Evolutionary conservation across 2,329 filamentous ascomycete species (phyloP), one percentile per base, ranked within the genome.

Genomic region (Sarocladiaceae sp.): DNA sequence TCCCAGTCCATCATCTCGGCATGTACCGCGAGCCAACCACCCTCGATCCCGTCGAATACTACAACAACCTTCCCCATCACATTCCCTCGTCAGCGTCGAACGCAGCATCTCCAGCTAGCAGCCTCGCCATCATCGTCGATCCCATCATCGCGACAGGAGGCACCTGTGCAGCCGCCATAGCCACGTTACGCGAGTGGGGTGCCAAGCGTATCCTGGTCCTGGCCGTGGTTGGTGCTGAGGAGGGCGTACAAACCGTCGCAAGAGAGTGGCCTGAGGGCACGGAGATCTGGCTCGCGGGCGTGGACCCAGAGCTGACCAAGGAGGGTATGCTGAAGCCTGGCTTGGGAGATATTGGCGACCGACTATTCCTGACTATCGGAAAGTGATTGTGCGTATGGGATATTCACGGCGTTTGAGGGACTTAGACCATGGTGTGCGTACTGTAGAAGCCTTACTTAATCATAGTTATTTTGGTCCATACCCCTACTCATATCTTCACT

Each of bases 141-240:
- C 94, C 93, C 3, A 83, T 97, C 60, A 95, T 97, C 64, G 94
- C 93, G 1, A 97, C 94, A 0, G 93, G 93, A 33, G 90, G 90
- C 1, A 97, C 93, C 2, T 89, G 89, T 54, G 86, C 84, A 26
- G 93, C 93, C 0, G 93, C 93, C 4, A 95, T 97, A 64, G 88
- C 94, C 64, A 91, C 90, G 1, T 75, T 97, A 54, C 81, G 79
- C 51, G 92, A 97, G 65, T 97, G 93, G 92, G 93, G 93, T 25
- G 90, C 91, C n/a, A 79, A 86, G 71, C 79, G 81, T 54, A 84
- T 97, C 52, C 72, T 96, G 37, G 82, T 96, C 36, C 71, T 96
- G 25, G 80, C 82, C 40, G 80, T 97, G 23, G 67, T 97, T 25
- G 90, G 83, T 1, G 90, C 89, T 12, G 71, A 78, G 42, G 77